Percentiles rank a stretch among this genome's conserved stretches.
phyloP scores from a whole-genome alignment of 2,329 filamentous ascomycete genomes.

The Myriangium duriaei region DNA sequence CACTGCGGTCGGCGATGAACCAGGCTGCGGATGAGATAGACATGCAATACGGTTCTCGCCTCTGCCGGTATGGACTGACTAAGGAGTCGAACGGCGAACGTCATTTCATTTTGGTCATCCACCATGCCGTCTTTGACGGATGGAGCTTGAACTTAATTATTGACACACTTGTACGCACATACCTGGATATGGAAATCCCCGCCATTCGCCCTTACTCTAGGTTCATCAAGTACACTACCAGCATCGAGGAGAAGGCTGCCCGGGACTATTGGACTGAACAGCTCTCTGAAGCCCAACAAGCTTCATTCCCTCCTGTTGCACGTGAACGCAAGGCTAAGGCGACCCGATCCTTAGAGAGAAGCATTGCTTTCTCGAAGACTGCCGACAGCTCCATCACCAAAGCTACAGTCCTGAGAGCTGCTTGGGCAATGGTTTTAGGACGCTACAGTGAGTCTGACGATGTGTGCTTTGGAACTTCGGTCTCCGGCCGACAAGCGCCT shows the following conservation, averaged over 20 bases:
- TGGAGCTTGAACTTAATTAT: neutral
- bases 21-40: neutral
- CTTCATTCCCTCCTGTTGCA: neutral
- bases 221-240: neutral
- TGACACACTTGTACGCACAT: neutral
- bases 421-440: neutral
- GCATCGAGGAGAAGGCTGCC: neutral
- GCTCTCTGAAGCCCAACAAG: neutral
- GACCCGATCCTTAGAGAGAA: neutral
- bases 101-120: slow-evolving; percentile 24
- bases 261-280: neutral
- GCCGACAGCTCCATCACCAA: neutral
- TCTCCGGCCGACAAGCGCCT: neutral
- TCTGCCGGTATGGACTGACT: neutral
- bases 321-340: neutral
- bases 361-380: neutral
- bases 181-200: neutral
- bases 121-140: slow-evolving; percentile 25
- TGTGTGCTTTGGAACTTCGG: neutral
- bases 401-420: neutral
- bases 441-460: neutral
- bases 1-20: neutral
- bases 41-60: neutral
- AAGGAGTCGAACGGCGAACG: neutral
- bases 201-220: neutral